These are phyloP conservation scores for Garcia nutans DNA, from an alignment of 345 rosid genomes.

Conservation along the genomic window DNA sequence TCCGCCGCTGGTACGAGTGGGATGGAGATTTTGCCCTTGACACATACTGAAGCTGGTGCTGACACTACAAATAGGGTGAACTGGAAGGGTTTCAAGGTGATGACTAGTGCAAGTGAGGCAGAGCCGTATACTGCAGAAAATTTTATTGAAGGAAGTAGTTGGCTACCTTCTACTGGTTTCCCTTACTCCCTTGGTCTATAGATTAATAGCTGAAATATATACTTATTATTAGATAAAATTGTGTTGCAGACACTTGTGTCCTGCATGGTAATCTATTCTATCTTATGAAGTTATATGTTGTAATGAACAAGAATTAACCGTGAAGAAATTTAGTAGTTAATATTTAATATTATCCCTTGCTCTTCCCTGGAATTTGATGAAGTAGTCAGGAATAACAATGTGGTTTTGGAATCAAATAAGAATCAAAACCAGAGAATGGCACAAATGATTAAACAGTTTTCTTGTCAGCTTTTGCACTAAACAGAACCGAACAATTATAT, in stretches of 20 bases:
- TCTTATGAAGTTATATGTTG: background rate
- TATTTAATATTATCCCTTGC: no score
- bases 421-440: no score
- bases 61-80: slow-evolving; percentile 48
- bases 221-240: background rate
- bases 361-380: no score
- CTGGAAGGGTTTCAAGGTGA: slow-evolving; percentile 54
- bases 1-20: slow-evolving; percentile 42
- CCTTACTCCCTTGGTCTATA: slow-evolving; percentile 52
- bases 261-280: background rate
- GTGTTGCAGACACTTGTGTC: no score
- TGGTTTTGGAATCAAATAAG: no score
- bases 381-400: no score
- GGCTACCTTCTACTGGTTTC: slow-evolving; percentile 58
- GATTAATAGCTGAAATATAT: background rate
- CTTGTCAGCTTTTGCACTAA: no score
- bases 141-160: slow-evolving; percentile 56
- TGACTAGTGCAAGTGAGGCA: slow-evolving; percentile 39
- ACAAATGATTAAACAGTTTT: no score
- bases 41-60: slow-evolving; percentile 62
- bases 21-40: slow-evolving; percentile 55
- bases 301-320: background rate
- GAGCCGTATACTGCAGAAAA: slow-evolving; percentile 42
- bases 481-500: no score
- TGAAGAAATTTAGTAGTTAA: background rate